Evolutionary conservation across 805 yeast genomes (phyloP).

Genomic region (Saturnispora zaruensis): DNA sequence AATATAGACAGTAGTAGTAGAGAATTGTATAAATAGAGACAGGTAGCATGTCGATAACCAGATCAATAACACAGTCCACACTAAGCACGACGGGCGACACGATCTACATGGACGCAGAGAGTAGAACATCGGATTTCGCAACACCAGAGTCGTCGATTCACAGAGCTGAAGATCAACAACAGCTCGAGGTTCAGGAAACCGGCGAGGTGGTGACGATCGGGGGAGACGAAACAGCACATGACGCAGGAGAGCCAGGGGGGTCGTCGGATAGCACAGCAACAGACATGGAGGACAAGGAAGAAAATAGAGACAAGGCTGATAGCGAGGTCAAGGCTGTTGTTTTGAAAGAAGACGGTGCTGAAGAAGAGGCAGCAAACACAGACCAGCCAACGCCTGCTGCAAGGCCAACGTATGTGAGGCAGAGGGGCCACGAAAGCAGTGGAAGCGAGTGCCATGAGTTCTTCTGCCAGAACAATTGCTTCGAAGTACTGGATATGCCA

Average conservation of each 20-base stretch:
- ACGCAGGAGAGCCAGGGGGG: not conserved
- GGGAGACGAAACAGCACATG: constrained; percentile 1
- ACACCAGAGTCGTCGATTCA: constrained; percentile 1
- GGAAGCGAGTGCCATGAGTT: constrained; percentile 26
- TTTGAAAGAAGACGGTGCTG: not conserved
- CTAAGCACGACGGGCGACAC: constrained; percentile 15
- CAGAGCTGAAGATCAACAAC: not conserved
- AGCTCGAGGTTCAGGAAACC: not conserved
- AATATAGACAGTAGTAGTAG: not conserved
- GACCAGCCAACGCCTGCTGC: constrained; percentile 7
- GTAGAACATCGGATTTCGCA: constrained; percentile 9
- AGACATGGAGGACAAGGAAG: not conserved
- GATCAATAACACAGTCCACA: constrained; percentile 12
- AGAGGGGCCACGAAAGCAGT: constrained; percentile 21
- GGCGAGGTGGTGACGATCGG: not conserved
- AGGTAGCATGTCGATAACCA: constrained; percentile 2
- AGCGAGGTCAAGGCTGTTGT: not conserved
- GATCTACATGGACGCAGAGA: constrained; percentile 17
- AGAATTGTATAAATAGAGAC: not conserved
- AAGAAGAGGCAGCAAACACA: not conserved
- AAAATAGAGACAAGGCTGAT: not conserved
- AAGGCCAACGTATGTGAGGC: constrained; percentile 11
- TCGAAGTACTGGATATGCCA: constrained; percentile 13
- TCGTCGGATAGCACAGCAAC: not conserved
- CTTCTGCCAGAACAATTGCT: constrained; percentile 15